Evolutionary conservation across 345 rosid genomes (phyloP).

Genomic region (Chamaenerion angustifolium): DNA sequence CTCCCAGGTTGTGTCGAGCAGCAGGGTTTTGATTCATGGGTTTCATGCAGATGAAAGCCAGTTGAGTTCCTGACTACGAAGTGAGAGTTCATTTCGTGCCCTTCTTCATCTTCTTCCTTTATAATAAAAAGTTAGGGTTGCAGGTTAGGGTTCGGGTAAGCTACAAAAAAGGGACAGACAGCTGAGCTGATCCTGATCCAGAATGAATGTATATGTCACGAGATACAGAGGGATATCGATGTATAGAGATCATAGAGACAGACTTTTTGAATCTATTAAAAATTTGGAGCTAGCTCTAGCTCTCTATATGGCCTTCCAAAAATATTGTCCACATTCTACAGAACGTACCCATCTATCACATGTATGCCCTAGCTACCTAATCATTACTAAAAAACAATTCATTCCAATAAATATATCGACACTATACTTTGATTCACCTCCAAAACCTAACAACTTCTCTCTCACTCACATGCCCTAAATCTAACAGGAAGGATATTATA

Average conservation of each 20-base stretch:
- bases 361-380: conserved; percentile 28
- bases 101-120: too few species aligned
- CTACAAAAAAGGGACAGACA: conserved; percentile 3
- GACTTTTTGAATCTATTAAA: conserved; percentile 3
- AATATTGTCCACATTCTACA: conserved; percentile 29
- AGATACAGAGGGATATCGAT: conserved; percentile 8
- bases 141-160: neutral
- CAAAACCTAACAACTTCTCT: conserved; percentile 1
- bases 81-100: too few species aligned
- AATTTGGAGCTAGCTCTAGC: conserved; percentile 8
- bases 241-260: too few species aligned
- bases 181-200: too few species aligned
- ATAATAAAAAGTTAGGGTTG: too few species aligned
- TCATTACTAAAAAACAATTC: conserved; percentile 49
- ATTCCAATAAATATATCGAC: conserved; percentile 7
- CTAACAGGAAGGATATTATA: too few species aligned
- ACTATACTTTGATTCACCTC: conserved; percentile 11
- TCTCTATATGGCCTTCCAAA: too few species aligned
- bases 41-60: too few species aligned
- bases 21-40: too few species aligned
- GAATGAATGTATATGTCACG: conserved; percentile 23
- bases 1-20: too few species aligned
- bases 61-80: too few species aligned
- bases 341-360: conserved; percentile 47
- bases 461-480: too few species aligned